phyloP scores from a whole-genome alignment of 805 yeast species.

The Saccharomycopsis fermentans region DNA sequence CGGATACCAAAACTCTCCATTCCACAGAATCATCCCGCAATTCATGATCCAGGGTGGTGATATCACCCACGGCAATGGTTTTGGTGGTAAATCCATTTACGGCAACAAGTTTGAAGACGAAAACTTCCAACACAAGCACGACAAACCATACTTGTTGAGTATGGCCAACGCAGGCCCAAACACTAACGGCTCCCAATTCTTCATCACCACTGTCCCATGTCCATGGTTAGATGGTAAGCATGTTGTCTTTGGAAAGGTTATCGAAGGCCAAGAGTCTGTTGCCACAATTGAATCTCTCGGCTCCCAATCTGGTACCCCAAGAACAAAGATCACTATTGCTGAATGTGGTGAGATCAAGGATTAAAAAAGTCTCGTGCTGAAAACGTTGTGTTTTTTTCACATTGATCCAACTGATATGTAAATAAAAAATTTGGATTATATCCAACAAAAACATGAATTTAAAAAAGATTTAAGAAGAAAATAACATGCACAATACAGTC shows the following conservation, averaged over 20 bases:
- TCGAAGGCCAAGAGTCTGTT: conserved; percentile 70
- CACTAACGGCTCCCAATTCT: conserved; percentile 94
- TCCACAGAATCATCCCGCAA: conserved; percentile 83
- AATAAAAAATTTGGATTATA: background rate
- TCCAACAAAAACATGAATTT: no score
- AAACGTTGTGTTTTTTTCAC: background rate
- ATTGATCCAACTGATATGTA: background rate
- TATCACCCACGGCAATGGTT: conserved; percentile 59
- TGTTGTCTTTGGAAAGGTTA: conserved; percentile 88
- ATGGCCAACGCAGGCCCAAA: conserved; percentile 98
- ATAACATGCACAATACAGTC: background rate
- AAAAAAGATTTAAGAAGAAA: no score
- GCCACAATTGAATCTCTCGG: conserved; percentile 69
- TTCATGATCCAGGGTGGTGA: conserved; percentile 97
- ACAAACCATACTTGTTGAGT: conserved; percentile 74
- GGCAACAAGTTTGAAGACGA: conserved; percentile 88
- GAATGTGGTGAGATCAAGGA: conserved; percentile 56
- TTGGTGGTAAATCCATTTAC: conserved; percentile 76
- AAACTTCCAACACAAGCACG: conserved; percentile 66
- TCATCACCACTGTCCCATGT: conserved; percentile 84
- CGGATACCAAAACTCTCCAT: conserved; percentile 69
- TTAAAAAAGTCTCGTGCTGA: background rate
- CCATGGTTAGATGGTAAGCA: conserved; percentile 94
- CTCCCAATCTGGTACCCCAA: conserved; percentile 60
- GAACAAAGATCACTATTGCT: conserved; percentile 54